phyloP scores from a whole-genome alignment of 2,329 filamentous ascomycete species.

The Pestalotiopsis sp. region DNA sequence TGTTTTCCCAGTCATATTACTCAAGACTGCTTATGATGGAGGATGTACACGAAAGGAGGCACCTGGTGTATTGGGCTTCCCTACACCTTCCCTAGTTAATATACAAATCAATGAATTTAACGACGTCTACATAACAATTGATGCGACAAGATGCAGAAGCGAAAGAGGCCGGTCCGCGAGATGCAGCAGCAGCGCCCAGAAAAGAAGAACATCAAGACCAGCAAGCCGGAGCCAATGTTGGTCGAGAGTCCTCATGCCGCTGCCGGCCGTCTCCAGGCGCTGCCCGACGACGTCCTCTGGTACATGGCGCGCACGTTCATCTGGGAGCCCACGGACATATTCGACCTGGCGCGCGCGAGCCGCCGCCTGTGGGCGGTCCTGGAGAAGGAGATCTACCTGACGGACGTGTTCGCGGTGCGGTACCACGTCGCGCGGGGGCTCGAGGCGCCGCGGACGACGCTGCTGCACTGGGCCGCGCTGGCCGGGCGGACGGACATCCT shows the following conservation, averaged over 20 bases:
- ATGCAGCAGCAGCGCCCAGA: background rate
- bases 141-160: background rate
- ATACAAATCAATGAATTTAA: background rate
- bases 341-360: constrained; percentile 2
- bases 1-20: background rate
- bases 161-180: background rate
- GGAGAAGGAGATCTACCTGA: constrained; percentile 2
- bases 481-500: background rate
- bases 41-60: too few species aligned
- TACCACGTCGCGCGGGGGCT: background rate
- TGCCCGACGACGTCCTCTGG: background rate
- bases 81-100: too few species aligned
- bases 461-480: constrained; percentile 3
- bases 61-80: too few species aligned
- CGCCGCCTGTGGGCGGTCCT: background rate
- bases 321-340: background rate
- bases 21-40: too few species aligned
- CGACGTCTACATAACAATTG: background rate
- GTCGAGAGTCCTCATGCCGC: background rate
- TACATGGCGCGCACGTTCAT: background rate
- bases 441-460: background rate
- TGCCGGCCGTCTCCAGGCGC: background rate
- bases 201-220: background rate
- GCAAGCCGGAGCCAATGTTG: background rate
- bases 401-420: background rate